phyloP scores from a whole-genome alignment of 129 eudicot species.

The Flaveria brownii region DNA sequence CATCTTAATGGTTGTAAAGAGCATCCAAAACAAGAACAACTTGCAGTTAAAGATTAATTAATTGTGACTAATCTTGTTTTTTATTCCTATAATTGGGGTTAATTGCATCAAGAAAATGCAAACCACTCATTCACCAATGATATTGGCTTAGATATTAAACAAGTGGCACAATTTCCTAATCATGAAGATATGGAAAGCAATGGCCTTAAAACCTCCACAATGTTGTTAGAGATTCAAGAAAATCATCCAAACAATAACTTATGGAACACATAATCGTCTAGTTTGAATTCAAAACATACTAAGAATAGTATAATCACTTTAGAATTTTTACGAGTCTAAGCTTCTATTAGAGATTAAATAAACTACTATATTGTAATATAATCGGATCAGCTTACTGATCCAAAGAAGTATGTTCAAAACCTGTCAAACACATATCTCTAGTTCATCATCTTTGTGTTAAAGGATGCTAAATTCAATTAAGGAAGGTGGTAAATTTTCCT shows the following conservation, averaged over 20 bases:
- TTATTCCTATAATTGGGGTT: slow-evolving; percentile 35
- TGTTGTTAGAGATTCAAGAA: slow-evolving; percentile 24
- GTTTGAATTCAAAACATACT: not conserved
- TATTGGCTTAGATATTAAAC: slow-evolving; percentile 23
- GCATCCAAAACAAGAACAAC: slow-evolving; percentile 35
- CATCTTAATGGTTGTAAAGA: slow-evolving; percentile 48
- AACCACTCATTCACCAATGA: slow-evolving; percentile 44
- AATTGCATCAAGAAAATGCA: slow-evolving; percentile 34
- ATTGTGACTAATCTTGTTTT: slow-evolving; percentile 24
- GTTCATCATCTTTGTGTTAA: no score
- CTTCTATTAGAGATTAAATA: not conserved
- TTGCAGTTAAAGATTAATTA: slow-evolving; percentile 28
- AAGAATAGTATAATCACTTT: no score
- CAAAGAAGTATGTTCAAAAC: no score
- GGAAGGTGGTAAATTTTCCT: no score
- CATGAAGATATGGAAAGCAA: slow-evolving; percentile 32
- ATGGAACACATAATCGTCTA: not conserved
- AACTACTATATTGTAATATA: no score
- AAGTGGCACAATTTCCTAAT: slow-evolving; percentile 18
- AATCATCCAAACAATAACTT: slow-evolving; percentile 1
- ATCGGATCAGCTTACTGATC: no score
- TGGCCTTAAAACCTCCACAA: slow-evolving; percentile 31
- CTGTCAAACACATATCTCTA: no score
- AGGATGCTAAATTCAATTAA: no score
- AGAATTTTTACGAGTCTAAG: not conserved